These are phyloP conservation scores for Pseudogymnoascus sp. DNA, from an alignment of 2,329 filamentous ascomycete genomes.

Conservation along the genomic window DNA sequence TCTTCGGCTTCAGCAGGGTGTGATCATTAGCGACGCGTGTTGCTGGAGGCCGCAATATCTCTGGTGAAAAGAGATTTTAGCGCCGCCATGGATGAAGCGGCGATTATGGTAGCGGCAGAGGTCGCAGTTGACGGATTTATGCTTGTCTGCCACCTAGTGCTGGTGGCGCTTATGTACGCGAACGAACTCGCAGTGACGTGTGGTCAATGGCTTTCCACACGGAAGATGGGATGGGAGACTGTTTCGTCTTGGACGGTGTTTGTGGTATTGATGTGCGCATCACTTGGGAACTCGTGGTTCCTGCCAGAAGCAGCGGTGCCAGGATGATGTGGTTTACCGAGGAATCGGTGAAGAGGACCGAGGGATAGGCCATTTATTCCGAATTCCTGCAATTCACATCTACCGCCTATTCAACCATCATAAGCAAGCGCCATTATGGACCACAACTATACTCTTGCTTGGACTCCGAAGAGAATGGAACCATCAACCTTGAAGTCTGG, in stretches of 20 bases:
- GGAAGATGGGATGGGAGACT: constrained; percentile 2
- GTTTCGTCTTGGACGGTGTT: background rate
- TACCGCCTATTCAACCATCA: background rate
- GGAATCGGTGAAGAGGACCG: background rate
- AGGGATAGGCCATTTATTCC: background rate
- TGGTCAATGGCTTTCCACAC: constrained; percentile 4
- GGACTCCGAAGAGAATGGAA: background rate
- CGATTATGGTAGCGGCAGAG: constrained; percentile 7
- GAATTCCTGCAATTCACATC: background rate
- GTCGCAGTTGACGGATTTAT: background rate
- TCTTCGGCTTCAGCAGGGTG: background rate
- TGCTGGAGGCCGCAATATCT: background rate
- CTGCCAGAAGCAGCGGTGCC: background rate
- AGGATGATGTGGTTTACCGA: background rate
- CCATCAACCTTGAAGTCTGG: background rate
- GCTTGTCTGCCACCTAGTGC: constrained; percentile 1
- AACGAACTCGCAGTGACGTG: constrained; percentile 1
- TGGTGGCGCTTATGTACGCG: constrained; percentile 6
- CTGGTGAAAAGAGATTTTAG: background rate
- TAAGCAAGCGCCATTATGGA: background rate
- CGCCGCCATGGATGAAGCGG: constrained; percentile 2
- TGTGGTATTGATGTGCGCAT: background rate
- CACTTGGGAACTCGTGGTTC: constrained; percentile 5
- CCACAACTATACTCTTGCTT: background rate
- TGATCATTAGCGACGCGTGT: background rate